Percentiles rank a stretch among this genome's conserved stretches.
Evolutionary conservation across 768 basidiomycete genomes (phyloP).

Genomic region (Lactarius sanguifluus): DNA sequence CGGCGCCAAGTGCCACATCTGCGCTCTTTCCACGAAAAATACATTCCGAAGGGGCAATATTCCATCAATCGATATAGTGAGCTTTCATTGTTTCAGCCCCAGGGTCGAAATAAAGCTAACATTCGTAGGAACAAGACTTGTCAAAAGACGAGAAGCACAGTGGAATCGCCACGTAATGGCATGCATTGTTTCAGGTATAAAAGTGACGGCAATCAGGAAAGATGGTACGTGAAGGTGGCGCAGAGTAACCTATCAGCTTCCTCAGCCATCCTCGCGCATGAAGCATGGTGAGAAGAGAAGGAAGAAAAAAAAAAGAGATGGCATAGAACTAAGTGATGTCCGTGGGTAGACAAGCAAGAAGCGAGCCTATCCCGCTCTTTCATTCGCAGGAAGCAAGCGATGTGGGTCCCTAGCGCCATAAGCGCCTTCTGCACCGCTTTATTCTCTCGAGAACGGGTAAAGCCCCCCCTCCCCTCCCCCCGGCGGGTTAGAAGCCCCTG

Average conservation of each 20-base stretch:
- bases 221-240: conserved; percentile 21
- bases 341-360: conserved; percentile 6
- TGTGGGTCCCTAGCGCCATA: conserved; percentile 5
- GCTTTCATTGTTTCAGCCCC: not conserved
- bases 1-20: not conserved
- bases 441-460: conserved; percentile 4
- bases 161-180: conserved; percentile 9
- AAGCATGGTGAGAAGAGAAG: conserved; percentile 19
- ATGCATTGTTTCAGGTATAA: conserved; percentile 10
- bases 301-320: not conserved
- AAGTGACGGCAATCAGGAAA: conserved; percentile 12
- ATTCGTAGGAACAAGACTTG: conserved; percentile 12
- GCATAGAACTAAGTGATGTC: conserved; percentile 2
- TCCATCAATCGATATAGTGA: not conserved
- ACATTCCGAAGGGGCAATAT: not conserved
- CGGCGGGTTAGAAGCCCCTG: conserved; percentile 8
- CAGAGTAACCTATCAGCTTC: conserved; percentile 7
- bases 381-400: not conserved
- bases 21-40: not conserved
- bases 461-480: not conserved
- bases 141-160: not conserved
- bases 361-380: conserved; percentile 4
- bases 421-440: conserved; percentile 25
- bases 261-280: conserved; percentile 7
- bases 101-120: not conserved